These are phyloP conservation scores for Emydomyces testavorans DNA, from an alignment of 2,329 filamentous ascomycete species.

Conservation along the genomic window DNA sequence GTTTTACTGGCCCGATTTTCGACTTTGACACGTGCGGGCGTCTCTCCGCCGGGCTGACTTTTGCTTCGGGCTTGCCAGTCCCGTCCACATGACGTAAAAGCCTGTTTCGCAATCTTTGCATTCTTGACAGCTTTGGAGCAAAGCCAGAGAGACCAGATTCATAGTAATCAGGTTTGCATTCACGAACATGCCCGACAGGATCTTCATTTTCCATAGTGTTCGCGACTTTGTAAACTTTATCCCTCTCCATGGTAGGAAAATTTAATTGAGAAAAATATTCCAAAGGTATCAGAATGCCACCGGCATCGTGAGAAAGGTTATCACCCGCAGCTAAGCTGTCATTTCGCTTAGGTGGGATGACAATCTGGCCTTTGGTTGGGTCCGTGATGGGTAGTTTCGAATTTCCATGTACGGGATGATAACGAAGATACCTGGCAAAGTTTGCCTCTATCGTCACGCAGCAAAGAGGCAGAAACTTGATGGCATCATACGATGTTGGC, in stretches of 20 bases:
- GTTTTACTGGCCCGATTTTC: too few species aligned
- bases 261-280: neutral
- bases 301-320: neutral
- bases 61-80: too few species aligned
- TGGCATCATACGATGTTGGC: conserved; percentile 4
- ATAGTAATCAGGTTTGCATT: neutral
- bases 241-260: neutral
- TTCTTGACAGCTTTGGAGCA: neutral
- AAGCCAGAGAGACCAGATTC: neutral
- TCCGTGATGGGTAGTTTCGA: neutral
- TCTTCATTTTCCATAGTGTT: neutral
- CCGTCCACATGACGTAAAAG: neutral
- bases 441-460: conserved; percentile 5
- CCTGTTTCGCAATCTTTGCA: neutral
- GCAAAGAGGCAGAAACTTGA: conserved; percentile 7
- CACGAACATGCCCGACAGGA: neutral
- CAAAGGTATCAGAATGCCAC: neutral
- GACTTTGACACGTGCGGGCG: too few species aligned
- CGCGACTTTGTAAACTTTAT: neutral
- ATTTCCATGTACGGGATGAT: neutral
- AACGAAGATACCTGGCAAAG: neutral
- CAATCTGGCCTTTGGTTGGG: neutral
- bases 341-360: neutral
- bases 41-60: too few species aligned
- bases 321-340: neutral